phyloP scores from a whole-genome alignment of 441 rosid genomes.

The Pelargonium fulgidum region DNA sequence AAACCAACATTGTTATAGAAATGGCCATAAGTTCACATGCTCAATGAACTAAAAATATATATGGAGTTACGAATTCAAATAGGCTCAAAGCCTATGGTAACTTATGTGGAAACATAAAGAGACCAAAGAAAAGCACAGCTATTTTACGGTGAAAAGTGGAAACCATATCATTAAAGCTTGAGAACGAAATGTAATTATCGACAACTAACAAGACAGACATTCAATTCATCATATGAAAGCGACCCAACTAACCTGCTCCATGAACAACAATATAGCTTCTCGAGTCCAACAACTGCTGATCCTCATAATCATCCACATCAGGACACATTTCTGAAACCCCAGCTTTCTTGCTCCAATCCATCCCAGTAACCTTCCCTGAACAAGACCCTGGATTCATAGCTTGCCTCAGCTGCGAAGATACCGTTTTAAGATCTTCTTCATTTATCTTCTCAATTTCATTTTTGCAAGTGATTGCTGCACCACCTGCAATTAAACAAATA shows the following conservation, averaged over 20 bases:
- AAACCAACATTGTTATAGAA: slow-evolving; percentile 15
- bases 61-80: too few relatives aligned
- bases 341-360: slow-evolving; percentile 89
- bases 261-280: slow-evolving; percentile 73
- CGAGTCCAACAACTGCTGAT: slow-evolving; percentile 29
- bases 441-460: slow-evolving; percentile 76
- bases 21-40: background rate
- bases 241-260: slow-evolving; percentile 66
- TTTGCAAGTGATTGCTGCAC: slow-evolving; percentile 85
- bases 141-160: background rate
- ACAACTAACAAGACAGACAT: background rate
- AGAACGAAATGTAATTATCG: background rate
- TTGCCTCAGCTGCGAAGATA: slow-evolving; percentile 59
- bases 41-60: too few relatives aligned
- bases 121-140: background rate
- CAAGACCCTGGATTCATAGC: slow-evolving; percentile 40
- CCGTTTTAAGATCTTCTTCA: slow-evolving; percentile 51
- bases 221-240: background rate
- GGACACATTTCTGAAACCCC: slow-evolving; percentile 46
- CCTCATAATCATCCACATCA: slow-evolving; percentile 33
- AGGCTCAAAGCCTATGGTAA: too few relatives aligned
- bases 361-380: slow-evolving; percentile 42
- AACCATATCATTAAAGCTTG: background rate
- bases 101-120: too few relatives aligned
- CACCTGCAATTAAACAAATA: slow-evolving; percentile 42